Conservation (phyloP, 2,329 filamentous ascomycete species). For the Pezicula neosporulosa region DNA sequence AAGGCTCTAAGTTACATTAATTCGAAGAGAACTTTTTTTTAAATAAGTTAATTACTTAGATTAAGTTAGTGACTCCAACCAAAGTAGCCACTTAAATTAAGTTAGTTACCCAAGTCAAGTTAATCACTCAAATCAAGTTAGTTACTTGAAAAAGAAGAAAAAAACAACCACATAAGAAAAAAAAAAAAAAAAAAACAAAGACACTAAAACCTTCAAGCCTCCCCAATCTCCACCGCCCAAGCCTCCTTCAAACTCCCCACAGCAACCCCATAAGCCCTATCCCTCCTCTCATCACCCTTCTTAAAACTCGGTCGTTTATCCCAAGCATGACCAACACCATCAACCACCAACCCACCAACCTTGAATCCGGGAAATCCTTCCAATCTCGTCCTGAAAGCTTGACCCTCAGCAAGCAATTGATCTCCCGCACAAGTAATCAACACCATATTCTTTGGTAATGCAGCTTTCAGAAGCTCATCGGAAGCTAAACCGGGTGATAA, state of each 20-base stretch:
- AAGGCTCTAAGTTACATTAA: no score
- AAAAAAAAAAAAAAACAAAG: no score
- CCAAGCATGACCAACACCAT: conserved; percentile 19
- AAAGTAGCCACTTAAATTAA: no score
- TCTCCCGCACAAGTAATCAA: conserved; percentile 22
- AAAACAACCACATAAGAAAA: no score
- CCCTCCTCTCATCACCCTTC: conserved; percentile 9
- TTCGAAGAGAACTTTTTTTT: no score
- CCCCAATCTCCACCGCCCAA: background rate
- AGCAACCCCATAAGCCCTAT: conserved; percentile 15
- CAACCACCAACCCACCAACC: conserved; percentile 15
- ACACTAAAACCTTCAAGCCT: background rate
- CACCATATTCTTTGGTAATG: conserved; percentile 13
- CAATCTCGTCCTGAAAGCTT: conserved; percentile 17
- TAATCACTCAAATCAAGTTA: no score
- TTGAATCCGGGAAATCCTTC: conserved; percentile 14
- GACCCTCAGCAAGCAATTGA: conserved; percentile 15
- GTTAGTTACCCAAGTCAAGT: no score
- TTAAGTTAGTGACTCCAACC: no score
- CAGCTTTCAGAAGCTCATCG: conserved; percentile 12
- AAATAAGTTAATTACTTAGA: no score
- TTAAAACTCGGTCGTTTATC: conserved; percentile 18
- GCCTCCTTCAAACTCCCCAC: conserved; percentile 3
- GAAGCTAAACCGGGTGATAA: conserved; percentile 14
- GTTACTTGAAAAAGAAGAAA: no score